Base-by-base conservation (phyloP, 2,329 filamentous ascomycete genomes). In the Dendryphion nanum region DNA sequence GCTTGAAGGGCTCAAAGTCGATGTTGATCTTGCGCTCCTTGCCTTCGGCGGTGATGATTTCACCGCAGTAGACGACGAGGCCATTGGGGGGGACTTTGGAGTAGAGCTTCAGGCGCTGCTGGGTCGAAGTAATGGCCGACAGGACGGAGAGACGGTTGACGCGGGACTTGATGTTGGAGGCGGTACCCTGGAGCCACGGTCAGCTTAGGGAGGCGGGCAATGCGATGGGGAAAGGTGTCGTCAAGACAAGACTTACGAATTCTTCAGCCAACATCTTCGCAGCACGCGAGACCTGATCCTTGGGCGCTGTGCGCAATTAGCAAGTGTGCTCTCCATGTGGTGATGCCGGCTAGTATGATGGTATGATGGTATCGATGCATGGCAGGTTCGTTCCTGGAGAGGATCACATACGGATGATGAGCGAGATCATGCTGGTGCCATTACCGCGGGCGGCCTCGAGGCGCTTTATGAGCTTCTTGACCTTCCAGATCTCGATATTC, bases 201-300 rank as follows among this genome's bases (percentile, higher is more conserved):
- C 43, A 50, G 55, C 37, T 32, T 28, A 8, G 30, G 33, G 20
- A 18, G 16, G 16, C 8, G 4, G 29, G 29, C n/a, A 17, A 17
- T 30, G 30, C 12, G 18, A 10, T n/a, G n/a, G n/a, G n/a, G 23
- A 26, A 26, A 2, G n/a, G n/a, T 2, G 23, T 26, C 23, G 10
- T 26, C 23, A 26, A 8, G 23, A 26, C 23, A 30, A 30, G 29
- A 74, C 86, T 53, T 79, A 93, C 88, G 67, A 93, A 95, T 87
- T 95, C 90, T 96, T 98, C 93, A 76, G 94, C 94, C 84, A 98
- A 86, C 93, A 98, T 98, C 81, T 97, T 97, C 44, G 93, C 88
- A 38, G 88, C 86, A 63, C 90, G 85, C 31, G 93, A 97, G 50
- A 98, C 81, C 74, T 98, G 93, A 71, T 96, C 90, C 82, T 98